Evolutionary conservation across 2,329 filamentous ascomycete genomes (phyloP).

Genomic region (Pseudopyricularia cyperi): DNA sequence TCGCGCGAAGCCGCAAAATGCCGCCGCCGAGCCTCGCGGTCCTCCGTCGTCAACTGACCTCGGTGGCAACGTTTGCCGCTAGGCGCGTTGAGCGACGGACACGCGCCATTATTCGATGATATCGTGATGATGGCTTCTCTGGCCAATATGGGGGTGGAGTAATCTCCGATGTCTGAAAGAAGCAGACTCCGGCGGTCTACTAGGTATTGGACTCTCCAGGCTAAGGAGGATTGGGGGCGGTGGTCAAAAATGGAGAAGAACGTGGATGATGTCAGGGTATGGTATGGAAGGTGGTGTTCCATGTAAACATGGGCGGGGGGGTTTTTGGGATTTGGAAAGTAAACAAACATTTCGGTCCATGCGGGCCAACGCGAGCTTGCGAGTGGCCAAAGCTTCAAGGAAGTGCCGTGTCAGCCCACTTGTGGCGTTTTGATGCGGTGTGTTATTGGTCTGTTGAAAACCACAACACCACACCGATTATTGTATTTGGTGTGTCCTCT

Average conservation of each 20-base stretch:
- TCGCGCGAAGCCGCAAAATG: neutral
- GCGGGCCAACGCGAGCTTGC: neutral
- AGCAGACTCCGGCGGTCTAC: neutral
- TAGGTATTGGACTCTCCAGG: neutral
- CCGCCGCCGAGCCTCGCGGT: conserved; percentile 8
- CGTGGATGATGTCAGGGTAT: conserved; percentile 5
- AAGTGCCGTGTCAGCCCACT: neutral
- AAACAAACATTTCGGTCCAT: neutral
- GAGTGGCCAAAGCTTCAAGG: conserved; percentile 8
- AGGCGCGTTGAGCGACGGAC: conserved; percentile 28
- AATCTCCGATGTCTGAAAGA: neutral
- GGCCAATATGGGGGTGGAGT: conserved; percentile 14
- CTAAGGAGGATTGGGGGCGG: neutral
- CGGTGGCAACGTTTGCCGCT: conserved; percentile 19
- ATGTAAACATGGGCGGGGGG: conserved; percentile 2
- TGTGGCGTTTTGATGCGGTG: neutral
- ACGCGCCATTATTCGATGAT: neutral
- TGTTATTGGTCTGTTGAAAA: neutral
- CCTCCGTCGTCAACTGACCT: conserved; percentile 22
- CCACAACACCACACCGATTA: neutral
- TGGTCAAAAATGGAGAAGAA: conserved; percentile 1
- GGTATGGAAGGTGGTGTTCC: neutral
- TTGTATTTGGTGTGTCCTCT: too few relatives aligned
- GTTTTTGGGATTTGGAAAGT: conserved; percentile 11
- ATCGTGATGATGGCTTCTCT: neutral